Evolutionary conservation across 2,329 filamentous ascomycete species (phyloP).

Genomic region (Neonectria punicea): DNA sequence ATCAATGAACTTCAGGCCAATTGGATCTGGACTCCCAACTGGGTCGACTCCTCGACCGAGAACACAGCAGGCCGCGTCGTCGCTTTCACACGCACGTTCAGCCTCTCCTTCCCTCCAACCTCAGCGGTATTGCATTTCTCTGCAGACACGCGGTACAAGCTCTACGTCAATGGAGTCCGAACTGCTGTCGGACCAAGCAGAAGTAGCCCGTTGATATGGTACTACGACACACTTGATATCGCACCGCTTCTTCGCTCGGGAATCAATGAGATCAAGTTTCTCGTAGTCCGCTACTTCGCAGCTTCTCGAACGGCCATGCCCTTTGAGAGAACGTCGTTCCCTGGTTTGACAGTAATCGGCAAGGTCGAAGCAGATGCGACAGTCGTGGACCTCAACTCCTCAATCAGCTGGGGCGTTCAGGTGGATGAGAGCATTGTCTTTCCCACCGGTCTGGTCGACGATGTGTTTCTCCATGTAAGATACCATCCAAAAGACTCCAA

Average conservation of each 20-base stretch:
- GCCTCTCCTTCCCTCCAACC: slow-evolving; percentile 5
- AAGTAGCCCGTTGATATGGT: slow-evolving; percentile 38
- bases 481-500: too few relatives aligned
- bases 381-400: slow-evolving; percentile 1
- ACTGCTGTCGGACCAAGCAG: slow-evolving; percentile 39
- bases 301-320: slow-evolving; percentile 26
- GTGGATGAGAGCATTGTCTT: slow-evolving; percentile 22
- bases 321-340: slow-evolving; percentile 24
- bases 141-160: slow-evolving; percentile 41
- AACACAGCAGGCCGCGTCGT: slow-evolving; percentile 32
- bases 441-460: slow-evolving; percentile 19
- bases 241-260: slow-evolving; percentile 30
- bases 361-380: not conserved
- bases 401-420: slow-evolving; percentile 16
- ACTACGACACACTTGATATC: slow-evolving; percentile 41
- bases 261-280: slow-evolving; percentile 26
- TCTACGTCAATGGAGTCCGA: slow-evolving; percentile 35
- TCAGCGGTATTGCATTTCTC: slow-evolving; percentile 33
- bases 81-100: slow-evolving; percentile 25
- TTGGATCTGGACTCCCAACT: slow-evolving; percentile 52
- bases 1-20: slow-evolving; percentile 49
- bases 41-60: slow-evolving; percentile 31
- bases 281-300: slow-evolving; percentile 27
- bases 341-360: slow-evolving; percentile 22
- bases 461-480: slow-evolving; percentile 27